phyloP scores from a whole-genome alignment of 345 rosid species.

The Dipteronia dyeriana region DNA sequence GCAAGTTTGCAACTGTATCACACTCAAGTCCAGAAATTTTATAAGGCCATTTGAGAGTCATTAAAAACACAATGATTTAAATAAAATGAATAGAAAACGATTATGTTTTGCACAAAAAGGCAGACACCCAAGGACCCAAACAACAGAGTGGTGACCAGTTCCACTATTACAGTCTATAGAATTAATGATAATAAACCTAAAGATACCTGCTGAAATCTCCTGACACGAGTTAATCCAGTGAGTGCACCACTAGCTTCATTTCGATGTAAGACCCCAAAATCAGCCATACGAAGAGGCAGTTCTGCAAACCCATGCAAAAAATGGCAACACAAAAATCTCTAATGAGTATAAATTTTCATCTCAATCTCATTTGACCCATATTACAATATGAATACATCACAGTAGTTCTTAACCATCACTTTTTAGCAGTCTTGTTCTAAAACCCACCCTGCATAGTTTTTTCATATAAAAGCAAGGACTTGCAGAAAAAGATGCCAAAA shows the following conservation, averaged over 20 bases:
- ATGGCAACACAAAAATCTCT: neutral
- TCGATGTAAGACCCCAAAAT: conserved; percentile 95
- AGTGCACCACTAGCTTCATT: conserved; percentile 99
- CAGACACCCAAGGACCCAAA: neutral
- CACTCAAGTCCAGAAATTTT: conserved; percentile 1
- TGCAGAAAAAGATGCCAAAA: neutral
- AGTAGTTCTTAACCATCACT: neutral
- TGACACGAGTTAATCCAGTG: conserved; percentile 90
- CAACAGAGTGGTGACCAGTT: neutral
- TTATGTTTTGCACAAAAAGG: conserved; percentile 10
- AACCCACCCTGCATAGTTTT: neutral
- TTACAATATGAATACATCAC: neutral
- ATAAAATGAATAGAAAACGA: neutral
- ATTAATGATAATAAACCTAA: neutral
- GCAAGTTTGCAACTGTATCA: neutral
- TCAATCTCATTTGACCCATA: neutral
- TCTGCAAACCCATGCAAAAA: conserved; percentile 45
- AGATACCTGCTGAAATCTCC: conserved; percentile 97
- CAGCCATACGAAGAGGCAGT: conserved; percentile 91
- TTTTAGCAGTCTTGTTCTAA: neutral
- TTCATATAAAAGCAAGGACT: neutral
- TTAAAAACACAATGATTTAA: neutral
- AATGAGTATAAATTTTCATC: neutral
- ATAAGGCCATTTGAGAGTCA: neutral
- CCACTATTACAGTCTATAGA: neutral